Evolutionary conservation across 345 rosid species (phyloP).

Genomic region (Eucalyptus sp.): DNA sequence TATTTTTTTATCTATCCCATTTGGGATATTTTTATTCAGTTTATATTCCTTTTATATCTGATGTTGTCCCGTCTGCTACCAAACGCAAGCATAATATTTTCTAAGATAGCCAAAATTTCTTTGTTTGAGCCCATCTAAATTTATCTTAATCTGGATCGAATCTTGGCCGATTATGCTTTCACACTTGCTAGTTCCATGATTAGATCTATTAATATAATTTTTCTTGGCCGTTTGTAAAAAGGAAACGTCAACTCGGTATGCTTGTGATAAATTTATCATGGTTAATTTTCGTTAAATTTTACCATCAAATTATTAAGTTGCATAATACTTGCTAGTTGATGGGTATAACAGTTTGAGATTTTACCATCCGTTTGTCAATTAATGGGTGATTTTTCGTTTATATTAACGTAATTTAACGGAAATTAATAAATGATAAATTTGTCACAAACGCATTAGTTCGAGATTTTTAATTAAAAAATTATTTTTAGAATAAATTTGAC

Average conservation of each 20-base stretch:
- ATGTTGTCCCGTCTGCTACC: rapidly evolving
- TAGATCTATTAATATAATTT: background rate
- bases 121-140: background rate
- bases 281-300: no score
- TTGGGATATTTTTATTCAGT: background rate
- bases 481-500: no score
- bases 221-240: background rate
- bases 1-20: background rate
- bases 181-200: background rate
- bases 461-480: no score
- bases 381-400: no score
- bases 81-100: background rate
- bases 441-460: rapidly evolving
- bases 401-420: no score
- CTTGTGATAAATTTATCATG: no score
- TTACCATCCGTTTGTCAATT: rapidly evolving
- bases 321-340: no score
- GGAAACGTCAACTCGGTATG: rapidly evolving
- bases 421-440: no score
- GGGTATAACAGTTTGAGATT: no score
- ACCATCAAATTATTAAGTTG: no score
- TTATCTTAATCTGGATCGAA: background rate
- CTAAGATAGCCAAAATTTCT: background rate
- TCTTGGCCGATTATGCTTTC: background rate
- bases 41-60: background rate